These are phyloP conservation scores for Stachybotrys chlorohalonatus DNA, from an alignment of 2,329 filamentous ascomycete species.

Conservation along the genomic window DNA sequence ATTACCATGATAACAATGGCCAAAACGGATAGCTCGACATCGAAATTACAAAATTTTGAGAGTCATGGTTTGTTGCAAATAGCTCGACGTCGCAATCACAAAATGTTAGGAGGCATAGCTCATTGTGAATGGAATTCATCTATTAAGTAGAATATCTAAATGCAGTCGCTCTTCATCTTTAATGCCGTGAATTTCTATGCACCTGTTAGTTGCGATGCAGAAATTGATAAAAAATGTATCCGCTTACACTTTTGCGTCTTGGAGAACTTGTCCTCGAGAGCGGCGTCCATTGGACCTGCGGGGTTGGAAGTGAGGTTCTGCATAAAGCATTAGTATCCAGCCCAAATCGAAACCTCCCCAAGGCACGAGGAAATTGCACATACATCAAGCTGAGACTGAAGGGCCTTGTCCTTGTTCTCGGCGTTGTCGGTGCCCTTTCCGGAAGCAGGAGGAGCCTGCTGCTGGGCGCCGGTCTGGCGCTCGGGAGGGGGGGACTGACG, in stretches of 20 bases:
- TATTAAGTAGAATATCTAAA: neutral
- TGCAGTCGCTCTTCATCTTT: neutral
- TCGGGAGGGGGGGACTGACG: slow-evolving; percentile 72
- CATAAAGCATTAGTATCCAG: slow-evolving; percentile 1
- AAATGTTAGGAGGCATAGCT: neutral
- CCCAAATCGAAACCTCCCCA: neutral
- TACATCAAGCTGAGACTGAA: slow-evolving; percentile 44
- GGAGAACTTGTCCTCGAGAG: slow-evolving; percentile 49
- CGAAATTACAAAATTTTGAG: too few species aligned
- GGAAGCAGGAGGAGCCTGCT: slow-evolving; percentile 45
- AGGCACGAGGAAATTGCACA: slow-evolving; percentile 3
- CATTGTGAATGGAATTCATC: neutral
- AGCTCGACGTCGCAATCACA: neutral
- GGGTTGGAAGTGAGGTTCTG: slow-evolving; percentile 57
- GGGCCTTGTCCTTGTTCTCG: slow-evolving; percentile 41
- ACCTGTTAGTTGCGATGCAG: too few species aligned
- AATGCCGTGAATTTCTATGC: neutral
- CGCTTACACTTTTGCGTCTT: slow-evolving; percentile 27
- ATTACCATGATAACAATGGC: too few species aligned
- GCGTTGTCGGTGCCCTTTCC: slow-evolving; percentile 50
- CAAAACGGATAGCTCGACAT: too few species aligned
- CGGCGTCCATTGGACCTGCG: slow-evolving; percentile 51
- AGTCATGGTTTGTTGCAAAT: too few species aligned
- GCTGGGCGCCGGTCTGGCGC: slow-evolving; percentile 55
- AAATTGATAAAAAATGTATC: too few species aligned